Evolutionary conservation across 768 basidiomycete species (phyloP).

Genomic region (Russula griseocarnosa): DNA sequence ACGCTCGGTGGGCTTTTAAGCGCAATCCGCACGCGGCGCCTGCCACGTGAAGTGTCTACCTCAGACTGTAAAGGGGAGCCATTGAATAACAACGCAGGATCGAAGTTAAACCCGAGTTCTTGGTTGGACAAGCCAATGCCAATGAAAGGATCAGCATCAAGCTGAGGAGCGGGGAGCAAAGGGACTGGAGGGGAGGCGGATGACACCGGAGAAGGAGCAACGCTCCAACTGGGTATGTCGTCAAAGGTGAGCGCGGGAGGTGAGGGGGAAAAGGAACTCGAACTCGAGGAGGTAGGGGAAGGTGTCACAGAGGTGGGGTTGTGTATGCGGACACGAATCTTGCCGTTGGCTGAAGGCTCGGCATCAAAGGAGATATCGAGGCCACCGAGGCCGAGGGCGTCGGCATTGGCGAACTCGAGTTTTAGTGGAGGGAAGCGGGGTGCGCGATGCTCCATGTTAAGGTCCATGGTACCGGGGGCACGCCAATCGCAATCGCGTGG

Average conservation of each 20-base stretch:
- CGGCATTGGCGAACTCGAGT: constrained; percentile 56
- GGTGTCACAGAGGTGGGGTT: constrained; percentile 41
- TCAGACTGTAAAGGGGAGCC: constrained; percentile 39
- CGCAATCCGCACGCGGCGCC: constrained; percentile 61
- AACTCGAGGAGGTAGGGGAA: constrained; percentile 39
- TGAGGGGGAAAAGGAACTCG: constrained; percentile 38
- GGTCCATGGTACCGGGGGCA: constrained; percentile 43
- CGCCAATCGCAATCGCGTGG: constrained; percentile 35
- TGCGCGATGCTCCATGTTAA: constrained; percentile 43
- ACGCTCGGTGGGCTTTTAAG: constrained; percentile 59
- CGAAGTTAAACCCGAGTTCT: constrained; percentile 38
- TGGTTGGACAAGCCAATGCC: constrained; percentile 43
- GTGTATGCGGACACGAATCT: constrained; percentile 70
- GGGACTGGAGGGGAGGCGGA: constrained; percentile 32
- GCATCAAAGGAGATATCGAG: constrained; percentile 75
- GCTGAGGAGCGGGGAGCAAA: constrained; percentile 38
- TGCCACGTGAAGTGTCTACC: constrained; percentile 35
- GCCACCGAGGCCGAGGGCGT: constrained; percentile 49
- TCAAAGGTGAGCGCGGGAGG: constrained; percentile 26
- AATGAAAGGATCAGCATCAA: constrained; percentile 53
- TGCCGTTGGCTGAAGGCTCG: constrained; percentile 58
- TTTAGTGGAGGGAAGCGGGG: constrained; percentile 39
- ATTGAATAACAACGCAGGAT: constrained; percentile 35
- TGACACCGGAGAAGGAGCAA: constrained; percentile 28
- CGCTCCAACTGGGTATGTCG: constrained; percentile 26